Evolutionary conservation across 768 basidiomycete species (phyloP), one percentile per base, ranked within the genome.

Genomic region (Suillus spraguei): DNA sequence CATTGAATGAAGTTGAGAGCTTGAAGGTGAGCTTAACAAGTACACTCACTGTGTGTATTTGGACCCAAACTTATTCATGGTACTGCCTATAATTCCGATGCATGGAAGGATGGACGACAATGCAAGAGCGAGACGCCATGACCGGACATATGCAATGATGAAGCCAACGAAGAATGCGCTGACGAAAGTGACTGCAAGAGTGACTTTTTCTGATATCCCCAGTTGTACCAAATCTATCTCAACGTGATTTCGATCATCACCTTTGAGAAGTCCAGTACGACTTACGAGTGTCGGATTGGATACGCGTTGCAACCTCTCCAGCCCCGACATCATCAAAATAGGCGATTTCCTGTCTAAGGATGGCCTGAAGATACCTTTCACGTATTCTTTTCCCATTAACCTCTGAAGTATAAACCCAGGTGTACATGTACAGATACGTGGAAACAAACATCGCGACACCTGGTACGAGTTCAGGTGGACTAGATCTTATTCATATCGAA

Each of bases 221-320:
- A 82, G 80, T 62, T 86, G 85, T 22, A 87, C 79, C 32, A 86
- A 64, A 66, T 85, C 56, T 58, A 42, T 41, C 10, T 41, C 24
- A 28, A 28, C 17, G 17, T 39, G 24, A 56, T 10, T 35, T 56
- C 41, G 36, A 3, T 9, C 60, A 41, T 59, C 28, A 36, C 53
- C 9, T 44, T 11, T n/a, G 4, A 54, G 10, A 52, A 52, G 4
- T n/a, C 24, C 20, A n/a, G 13, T 24, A 46, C 8, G n/a, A 58
- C 56, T 58, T 41, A 58, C 56, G 75, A 76, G 59, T 14, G 10
- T 62, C 62, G 5, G 52, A 20, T 53, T 63, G 44, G 61, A 87
- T 86, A 36, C 85, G 79, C 0, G 85, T 85, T 1, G 86, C 82
- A 22, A 87, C 80, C 62, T 87, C 86, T 50, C 86, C 86, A 6